These are phyloP conservation scores for Kazachstania africana DNA, from an alignment of 805 yeast genomes.

Conservation along the genomic window DNA sequence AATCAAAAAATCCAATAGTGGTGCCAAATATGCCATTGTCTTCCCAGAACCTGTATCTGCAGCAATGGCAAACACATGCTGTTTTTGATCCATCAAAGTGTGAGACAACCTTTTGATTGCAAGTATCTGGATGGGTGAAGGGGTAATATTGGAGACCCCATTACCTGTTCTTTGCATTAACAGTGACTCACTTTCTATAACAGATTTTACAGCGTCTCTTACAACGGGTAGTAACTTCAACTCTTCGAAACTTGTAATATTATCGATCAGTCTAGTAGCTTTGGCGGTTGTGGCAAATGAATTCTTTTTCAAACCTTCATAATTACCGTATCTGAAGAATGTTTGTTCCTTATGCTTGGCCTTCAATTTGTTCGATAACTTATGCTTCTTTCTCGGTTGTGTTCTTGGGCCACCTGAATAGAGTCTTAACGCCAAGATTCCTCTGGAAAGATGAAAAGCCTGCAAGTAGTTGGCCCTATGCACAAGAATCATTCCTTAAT, in stretches of 20 bases:
- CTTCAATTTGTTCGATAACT: too few species aligned
- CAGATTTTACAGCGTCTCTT: constrained; percentile 44
- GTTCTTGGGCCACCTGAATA: too few species aligned
- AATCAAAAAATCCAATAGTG: constrained; percentile 56
- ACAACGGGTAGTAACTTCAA: constrained; percentile 58
- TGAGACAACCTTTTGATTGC: constrained; percentile 37
- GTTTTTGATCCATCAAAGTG: constrained; percentile 26
- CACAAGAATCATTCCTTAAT: too few species aligned
- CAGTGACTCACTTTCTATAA: constrained; percentile 36
- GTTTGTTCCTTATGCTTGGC: constrained; percentile 1
- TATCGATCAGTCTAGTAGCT: constrained; percentile 32
- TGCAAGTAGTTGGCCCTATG: too few species aligned
- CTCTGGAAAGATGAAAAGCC: too few species aligned
- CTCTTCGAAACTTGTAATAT: constrained; percentile 53
- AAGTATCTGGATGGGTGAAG: constrained; percentile 78
- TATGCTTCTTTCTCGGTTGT: too few species aligned
- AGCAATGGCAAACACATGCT: constrained; percentile 66
- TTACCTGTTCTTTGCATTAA: constrained; percentile 21
- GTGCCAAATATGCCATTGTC: constrained; percentile 82
- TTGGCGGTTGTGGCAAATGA: constrained; percentile 23
- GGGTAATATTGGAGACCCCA: constrained; percentile 22
- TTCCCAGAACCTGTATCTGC: constrained; percentile 98
- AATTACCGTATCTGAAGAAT: constrained; percentile 34
- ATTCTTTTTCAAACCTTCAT: constrained; percentile 36
- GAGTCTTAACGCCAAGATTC: too few species aligned